Conservation (phyloP, 768 basidiomycete genomes). For the Boletus rubroflammeus region DNA sequence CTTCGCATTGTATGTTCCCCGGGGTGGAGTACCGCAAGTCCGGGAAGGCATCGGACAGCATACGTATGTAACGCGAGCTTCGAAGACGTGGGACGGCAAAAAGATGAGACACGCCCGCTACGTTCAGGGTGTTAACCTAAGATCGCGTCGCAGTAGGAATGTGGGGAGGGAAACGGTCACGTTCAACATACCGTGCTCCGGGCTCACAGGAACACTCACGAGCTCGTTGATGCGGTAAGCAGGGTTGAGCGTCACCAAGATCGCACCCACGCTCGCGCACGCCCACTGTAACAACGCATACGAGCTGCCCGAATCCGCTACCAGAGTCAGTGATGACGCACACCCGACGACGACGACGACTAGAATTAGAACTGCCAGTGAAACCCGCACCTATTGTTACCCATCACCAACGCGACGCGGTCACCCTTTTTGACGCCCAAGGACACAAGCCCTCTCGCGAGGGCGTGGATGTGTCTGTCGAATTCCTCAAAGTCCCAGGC, state of each 20-base stretch:
- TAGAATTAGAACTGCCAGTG: background rate
- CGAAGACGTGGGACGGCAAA: constrained; percentile 71
- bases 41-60: constrained; percentile 56
- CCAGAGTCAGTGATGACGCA: background rate
- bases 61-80: constrained; percentile 57
- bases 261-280: constrained; percentile 79
- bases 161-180: background rate
- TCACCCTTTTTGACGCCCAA: constrained; percentile 75
- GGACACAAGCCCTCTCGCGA: constrained; percentile 64
- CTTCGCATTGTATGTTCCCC: constrained; percentile 54
- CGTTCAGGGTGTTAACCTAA: constrained; percentile 58
- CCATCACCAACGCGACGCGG: constrained; percentile 78
- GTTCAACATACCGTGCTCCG: background rate
- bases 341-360: background rate
- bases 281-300: constrained; percentile 87
- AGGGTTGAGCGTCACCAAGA: constrained; percentile 80
- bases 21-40: constrained; percentile 47
- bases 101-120: constrained; percentile 65
- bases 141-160: background rate
- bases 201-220: constrained; percentile 36
- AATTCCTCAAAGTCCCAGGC: constrained; percentile 77
- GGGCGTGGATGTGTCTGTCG: constrained; percentile 57
- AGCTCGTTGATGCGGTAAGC: constrained; percentile 72
- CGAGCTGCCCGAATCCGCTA: constrained; percentile 40
- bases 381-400: constrained; percentile 66